Conservation (phyloP, 1,139 yeast genomes). For the Geotrichum reessii region DNA sequence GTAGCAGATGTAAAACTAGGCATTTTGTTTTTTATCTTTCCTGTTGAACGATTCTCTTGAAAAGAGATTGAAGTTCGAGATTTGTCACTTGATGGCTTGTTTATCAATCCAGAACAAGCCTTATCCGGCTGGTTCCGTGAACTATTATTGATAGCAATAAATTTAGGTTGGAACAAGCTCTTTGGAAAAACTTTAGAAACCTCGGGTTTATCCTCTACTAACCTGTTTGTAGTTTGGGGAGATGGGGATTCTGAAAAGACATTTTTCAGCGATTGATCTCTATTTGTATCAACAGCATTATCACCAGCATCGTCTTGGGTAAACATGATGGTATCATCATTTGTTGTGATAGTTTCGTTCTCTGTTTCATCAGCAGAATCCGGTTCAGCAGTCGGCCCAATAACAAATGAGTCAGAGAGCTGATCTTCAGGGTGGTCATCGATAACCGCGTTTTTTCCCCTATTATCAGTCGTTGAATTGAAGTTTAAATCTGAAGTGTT, state of each 20-base stretch:
- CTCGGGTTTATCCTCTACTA: background rate
- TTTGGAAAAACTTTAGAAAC: background rate
- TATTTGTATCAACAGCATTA: background rate
- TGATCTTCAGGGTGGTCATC: background rate
- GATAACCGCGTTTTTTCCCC: background rate
- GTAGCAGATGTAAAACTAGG: background rate
- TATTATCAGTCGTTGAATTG: background rate
- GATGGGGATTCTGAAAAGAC: background rate
- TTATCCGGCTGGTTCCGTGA: background rate
- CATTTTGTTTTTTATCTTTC: background rate
- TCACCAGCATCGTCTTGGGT: background rate
- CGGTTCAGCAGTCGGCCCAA: background rate
- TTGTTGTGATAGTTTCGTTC: background rate
- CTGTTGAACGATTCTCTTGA: background rate
- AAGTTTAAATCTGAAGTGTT: background rate
- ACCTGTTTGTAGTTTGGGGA: background rate
- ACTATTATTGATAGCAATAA: background rate
- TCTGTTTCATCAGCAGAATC: background rate
- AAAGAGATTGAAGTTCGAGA: background rate
- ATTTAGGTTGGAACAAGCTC: background rate
- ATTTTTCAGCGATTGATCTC: background rate
- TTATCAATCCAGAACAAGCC: background rate
- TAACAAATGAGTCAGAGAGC: background rate
- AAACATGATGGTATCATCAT: background rate
- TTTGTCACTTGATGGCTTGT: background rate